Evolutionary conservation across 148 eudicot genomes (phyloP).

Genomic region (Drosera capensis): DNA sequence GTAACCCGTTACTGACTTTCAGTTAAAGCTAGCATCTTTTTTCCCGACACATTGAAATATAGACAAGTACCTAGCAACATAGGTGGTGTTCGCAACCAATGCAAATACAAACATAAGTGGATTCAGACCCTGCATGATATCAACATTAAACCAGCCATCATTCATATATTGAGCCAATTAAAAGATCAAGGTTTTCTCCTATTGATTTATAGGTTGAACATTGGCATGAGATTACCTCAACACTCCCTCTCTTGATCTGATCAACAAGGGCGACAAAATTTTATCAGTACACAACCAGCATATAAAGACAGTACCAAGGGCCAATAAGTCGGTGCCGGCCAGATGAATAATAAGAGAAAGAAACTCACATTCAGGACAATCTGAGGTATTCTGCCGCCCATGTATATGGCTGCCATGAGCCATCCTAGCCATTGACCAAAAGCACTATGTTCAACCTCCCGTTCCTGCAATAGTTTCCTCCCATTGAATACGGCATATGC

Average conservation of each 20-base stretch:
- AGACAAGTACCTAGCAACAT: slow-evolving; percentile 53
- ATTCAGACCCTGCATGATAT: slow-evolving; percentile 57
- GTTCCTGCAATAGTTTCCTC: slow-evolving; percentile 42
- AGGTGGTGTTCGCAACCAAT: slow-evolving; percentile 66
- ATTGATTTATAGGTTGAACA: too few species aligned
- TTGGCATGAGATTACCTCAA: slow-evolving; percentile 51
- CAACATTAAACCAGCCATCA: neutral
- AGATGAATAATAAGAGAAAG: neutral
- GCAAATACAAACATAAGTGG: slow-evolving; percentile 95
- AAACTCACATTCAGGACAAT: slow-evolving; percentile 67
- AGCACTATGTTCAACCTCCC: slow-evolving; percentile 18
- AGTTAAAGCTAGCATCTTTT: too few species aligned
- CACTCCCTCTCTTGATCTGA: slow-evolving; percentile 86
- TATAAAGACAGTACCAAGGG: too few species aligned
- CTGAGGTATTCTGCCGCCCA: slow-evolving; percentile 95
- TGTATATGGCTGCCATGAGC: slow-evolving; percentile 95
- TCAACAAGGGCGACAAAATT: neutral
- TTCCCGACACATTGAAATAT: neutral
- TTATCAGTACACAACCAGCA: neutral
- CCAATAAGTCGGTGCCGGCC: too few species aligned
- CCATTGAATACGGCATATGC: slow-evolving; percentile 34
- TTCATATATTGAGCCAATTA: neutral
- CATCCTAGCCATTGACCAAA: slow-evolving; percentile 80
- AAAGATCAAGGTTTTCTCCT: too few species aligned
- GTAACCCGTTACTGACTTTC: neutral